Conservation (phyloP, 2,329 filamentous ascomycete genomes). For the Hypoxylon sp. region DNA sequence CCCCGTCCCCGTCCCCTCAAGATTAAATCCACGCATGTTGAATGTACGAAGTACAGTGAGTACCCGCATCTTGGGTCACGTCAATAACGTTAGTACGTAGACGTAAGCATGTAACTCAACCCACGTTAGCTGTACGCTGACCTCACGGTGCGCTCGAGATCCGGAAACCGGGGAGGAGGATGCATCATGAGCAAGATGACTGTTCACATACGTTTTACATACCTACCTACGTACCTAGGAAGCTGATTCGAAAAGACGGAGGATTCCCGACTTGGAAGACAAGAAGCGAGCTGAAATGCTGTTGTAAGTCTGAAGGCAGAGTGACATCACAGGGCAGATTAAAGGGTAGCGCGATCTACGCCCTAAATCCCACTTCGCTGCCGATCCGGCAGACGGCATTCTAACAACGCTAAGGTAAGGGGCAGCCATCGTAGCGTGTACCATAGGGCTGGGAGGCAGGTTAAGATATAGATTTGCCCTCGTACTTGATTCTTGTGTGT, state of each 20-base stretch:
- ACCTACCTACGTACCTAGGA: too few species aligned
- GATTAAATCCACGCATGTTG: too few species aligned
- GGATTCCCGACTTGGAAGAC: too few species aligned
- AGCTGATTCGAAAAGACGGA: too few species aligned
- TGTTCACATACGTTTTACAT: too few species aligned
- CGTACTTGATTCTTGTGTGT: background rate
- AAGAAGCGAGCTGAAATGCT: too few species aligned
- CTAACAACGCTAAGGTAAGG: conserved; percentile 32
- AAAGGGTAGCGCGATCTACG: conserved; percentile 23
- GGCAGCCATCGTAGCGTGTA: conserved; percentile 29
- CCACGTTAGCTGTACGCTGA: conserved; percentile 21
- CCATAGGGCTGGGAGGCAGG: conserved; percentile 28
- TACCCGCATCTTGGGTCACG: too few species aligned
- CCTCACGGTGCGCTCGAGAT: conserved; percentile 17
- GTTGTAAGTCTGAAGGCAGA: conserved; percentile 1
- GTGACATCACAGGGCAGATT: conserved; percentile 22
- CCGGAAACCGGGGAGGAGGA: too few species aligned
- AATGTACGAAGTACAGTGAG: conserved; percentile 4
- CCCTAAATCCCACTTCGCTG: conserved; percentile 24
- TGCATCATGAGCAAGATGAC: too few species aligned
- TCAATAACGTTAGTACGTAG: background rate
- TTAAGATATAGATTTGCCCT: conserved; percentile 5
- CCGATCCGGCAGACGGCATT: conserved; percentile 22
- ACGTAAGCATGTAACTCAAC: conserved; percentile 23
- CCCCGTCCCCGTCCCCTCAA: conserved; percentile 3